phyloP scores from a whole-genome alignment of 495 filamentous ascomycete species.

The Aspergillus diversus region DNA sequence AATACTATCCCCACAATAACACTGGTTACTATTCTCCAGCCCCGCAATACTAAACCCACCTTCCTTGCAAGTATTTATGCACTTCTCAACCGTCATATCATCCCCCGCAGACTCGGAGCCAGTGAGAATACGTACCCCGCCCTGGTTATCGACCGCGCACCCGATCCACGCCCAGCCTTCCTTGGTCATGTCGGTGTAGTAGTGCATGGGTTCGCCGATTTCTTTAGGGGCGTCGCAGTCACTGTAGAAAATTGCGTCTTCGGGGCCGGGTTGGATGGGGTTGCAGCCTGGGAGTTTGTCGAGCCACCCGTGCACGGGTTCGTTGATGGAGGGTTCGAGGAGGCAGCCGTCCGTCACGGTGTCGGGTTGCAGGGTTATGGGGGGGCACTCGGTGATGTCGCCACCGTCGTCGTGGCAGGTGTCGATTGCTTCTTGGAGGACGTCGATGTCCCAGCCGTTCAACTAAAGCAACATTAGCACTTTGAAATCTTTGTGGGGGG shows the following conservation, averaged over 20 bases:
- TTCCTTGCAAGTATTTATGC: background rate
- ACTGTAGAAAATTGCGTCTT: background rate
- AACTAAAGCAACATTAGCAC: slow-evolving; percentile 2
- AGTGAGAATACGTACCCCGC: background rate
- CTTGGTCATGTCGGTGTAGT: slow-evolving; percentile 14
- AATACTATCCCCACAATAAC: background rate
- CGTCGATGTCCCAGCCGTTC: slow-evolving; percentile 19
- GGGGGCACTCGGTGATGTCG: slow-evolving; percentile 12
- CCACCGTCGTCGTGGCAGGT: slow-evolving; percentile 15
- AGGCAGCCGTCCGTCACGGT: slow-evolving; percentile 9
- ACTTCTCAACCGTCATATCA: background rate
- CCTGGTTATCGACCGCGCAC: background rate
- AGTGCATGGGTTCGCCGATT: slow-evolving; percentile 6
- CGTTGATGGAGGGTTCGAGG: slow-evolving; percentile 12
- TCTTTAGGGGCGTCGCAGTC: slow-evolving; percentile 4
- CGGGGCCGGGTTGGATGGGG: slow-evolving; percentile 9
- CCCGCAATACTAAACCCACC: background rate
- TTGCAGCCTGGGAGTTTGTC: slow-evolving; percentile 17
- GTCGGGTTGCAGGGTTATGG: slow-evolving; percentile 5
- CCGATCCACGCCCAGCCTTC: slow-evolving; percentile 10
- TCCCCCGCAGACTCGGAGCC: background rate
- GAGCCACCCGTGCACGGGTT: slow-evolving; percentile 8
- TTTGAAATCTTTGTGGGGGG: too few species aligned
- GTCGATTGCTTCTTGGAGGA: slow-evolving; percentile 21
- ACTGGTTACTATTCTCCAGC: background rate